Base-by-base conservation (phyloP, 2,329 filamentous ascomycete genomes). In the Lomentospora prolificans region DNA sequence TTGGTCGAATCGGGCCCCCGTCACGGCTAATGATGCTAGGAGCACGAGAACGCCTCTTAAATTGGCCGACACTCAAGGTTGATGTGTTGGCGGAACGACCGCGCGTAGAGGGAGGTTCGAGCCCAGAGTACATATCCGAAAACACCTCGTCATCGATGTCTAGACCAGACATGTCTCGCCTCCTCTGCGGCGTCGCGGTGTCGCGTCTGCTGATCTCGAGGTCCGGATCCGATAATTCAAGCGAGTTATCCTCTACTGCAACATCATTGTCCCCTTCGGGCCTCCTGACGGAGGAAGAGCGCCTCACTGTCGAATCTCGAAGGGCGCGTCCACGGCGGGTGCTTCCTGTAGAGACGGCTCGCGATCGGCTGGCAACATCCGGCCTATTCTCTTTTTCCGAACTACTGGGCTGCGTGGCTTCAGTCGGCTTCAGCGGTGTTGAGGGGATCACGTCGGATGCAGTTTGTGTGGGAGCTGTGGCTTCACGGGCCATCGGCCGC, bases 1-100 rank as follows among this genome's bases (percentile, higher is more conserved):
- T 78, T 2, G 77, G 77, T 39, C 77, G 70, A 58, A 80, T 80
- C 1, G 75, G 75, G 24, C 70, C 74, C 46, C 79, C 76, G 44
- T 77, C 75, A 51, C 73, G 72, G 30, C 76, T 74, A 41, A 76
- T 67, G 50, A 80, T 71, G 63, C 77, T 80, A 9, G 77, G 78
- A 63, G 73, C 70, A 8, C 76, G 71, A 24, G 75, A 71, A 24
- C 71, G 67, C 22, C 74, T 71, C 59, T 72, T 74, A 62, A 78
- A 76, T 57, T 71, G 70, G 59, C 70, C 73, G 28, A 77, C 64
- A 27, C 73, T 77, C 58, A 78, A 67, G 1, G 71, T 72, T 0
- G 77, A 77, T 1, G 71, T 71, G 41, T 77, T 75, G 4, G 67
- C 66, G 1, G 75, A 75, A 51, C 65, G 61, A 14, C 65, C 69